Conservation (phyloP, 73 alveolate genomes). For the Tetrahymena borealis region DNA sequence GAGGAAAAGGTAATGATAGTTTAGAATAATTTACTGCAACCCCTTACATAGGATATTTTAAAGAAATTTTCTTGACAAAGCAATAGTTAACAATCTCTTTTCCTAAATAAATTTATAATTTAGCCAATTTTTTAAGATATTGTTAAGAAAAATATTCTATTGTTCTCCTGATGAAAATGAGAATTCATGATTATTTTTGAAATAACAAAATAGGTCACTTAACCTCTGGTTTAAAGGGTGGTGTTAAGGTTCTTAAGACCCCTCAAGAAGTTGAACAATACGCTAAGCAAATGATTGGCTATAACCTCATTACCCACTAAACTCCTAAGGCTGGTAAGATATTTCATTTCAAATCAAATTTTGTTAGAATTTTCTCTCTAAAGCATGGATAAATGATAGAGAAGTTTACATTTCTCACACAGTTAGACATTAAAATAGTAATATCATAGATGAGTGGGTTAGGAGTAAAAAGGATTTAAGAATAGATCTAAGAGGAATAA, state of each 20-base stretch:
- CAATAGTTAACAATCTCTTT: no score
- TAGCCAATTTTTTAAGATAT: no score
- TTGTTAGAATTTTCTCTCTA: neutral
- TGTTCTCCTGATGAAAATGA: neutral
- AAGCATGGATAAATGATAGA: neutral
- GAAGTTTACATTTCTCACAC: no score
- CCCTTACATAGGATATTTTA: no score
- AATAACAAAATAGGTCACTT: slow-evolving; percentile 42
- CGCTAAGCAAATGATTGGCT: slow-evolving; percentile 71
- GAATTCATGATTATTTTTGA: neutral
- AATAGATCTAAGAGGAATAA: no score
- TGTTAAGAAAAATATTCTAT: no score
- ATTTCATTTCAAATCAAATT: neutral
- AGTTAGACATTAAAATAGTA: no score
- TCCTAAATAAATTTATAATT: no score
- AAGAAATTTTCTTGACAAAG: no score
- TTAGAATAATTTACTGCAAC: no score
- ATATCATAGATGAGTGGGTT: no score
- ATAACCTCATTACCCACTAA: slow-evolving; percentile 65
- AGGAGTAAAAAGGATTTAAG: no score
- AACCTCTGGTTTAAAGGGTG: slow-evolving; percentile 74
- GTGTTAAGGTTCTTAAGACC: slow-evolving; percentile 66
- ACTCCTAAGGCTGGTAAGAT: slow-evolving; percentile 46
- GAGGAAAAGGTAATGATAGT: slow-evolving; percentile 73
- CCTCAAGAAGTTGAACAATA: slow-evolving; percentile 57